These are phyloP conservation scores for Cutaneotrichosporon mucoides DNA, from an alignment of 1,284 basidiomycete genomes.

Conservation along the genomic window DNA sequence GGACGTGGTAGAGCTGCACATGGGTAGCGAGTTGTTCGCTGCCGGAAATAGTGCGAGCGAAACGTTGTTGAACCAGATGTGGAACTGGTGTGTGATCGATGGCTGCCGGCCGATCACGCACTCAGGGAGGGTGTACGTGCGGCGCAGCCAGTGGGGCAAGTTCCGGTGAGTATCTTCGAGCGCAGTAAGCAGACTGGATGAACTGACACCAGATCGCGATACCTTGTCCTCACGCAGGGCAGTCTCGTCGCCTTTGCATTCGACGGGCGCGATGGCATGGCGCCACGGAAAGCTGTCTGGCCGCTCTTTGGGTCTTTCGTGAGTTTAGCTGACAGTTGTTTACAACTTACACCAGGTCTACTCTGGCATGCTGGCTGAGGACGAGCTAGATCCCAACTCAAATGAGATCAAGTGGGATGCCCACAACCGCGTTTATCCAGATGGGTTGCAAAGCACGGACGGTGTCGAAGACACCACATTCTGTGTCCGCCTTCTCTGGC, in stretches of 20 bases:
- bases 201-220: slow-evolving; percentile 23
- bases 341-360: slow-evolving; percentile 28
- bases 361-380: slow-evolving; percentile 42
- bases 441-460: slow-evolving; percentile 44
- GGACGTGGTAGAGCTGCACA: slow-evolving; percentile 26
- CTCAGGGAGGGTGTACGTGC: slow-evolving; percentile 39
- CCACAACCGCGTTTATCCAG: slow-evolving; percentile 40
- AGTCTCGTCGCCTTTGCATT: slow-evolving; percentile 39
- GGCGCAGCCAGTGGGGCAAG: slow-evolving; percentile 31
- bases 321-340: slow-evolving; percentile 3
- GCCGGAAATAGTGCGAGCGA: background rate
- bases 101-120: slow-evolving; percentile 40
- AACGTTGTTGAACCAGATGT: slow-evolving; percentile 25
- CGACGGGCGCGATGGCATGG: slow-evolving; percentile 26
- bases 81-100: slow-evolving; percentile 47
- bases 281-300: slow-evolving; percentile 29
- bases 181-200: background rate
- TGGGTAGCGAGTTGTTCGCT: background rate
- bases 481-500: slow-evolving; percentile 33
- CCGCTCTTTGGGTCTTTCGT: slow-evolving; percentile 47
- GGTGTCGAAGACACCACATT: slow-evolving; percentile 46
- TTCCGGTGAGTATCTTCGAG: slow-evolving; percentile 34
- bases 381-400: slow-evolving; percentile 32
- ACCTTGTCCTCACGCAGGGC: slow-evolving; percentile 37
- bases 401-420: slow-evolving; percentile 23